Conservation (phyloP, 2,329 filamentous ascomycete genomes). For the Talaromyces islandicus region DNA sequence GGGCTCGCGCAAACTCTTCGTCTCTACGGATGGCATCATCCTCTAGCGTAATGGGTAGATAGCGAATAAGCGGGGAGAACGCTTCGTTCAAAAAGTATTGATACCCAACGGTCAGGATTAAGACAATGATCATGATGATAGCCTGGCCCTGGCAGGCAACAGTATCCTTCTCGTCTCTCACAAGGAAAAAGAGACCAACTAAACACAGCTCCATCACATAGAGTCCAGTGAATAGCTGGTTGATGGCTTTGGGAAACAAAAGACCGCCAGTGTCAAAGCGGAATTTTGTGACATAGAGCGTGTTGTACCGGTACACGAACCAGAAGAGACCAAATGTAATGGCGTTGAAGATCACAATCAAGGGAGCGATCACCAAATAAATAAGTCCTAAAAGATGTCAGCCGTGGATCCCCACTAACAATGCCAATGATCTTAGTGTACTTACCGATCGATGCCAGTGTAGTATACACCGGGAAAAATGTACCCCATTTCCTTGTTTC, state of each 20-base stretch:
- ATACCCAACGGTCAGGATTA: constrained; percentile 66
- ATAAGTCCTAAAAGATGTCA: constrained; percentile 52
- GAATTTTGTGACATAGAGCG: constrained; percentile 89
- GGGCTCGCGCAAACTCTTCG: constrained; percentile 75
- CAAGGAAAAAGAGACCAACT: constrained; percentile 83
- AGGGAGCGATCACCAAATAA: constrained; percentile 80
- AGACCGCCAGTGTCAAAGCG: constrained; percentile 86
- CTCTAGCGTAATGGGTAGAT: constrained; percentile 89
- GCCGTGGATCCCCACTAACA: neutral
- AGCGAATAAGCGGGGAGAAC: constrained; percentile 79
- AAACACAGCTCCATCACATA: constrained; percentile 93
- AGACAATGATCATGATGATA: constrained; percentile 73
- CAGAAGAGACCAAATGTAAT: constrained; percentile 88
- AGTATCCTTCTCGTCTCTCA: constrained; percentile 49
- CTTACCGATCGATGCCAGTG: constrained; percentile 81
- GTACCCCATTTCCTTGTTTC: constrained; percentile 80
- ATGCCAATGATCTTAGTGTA: constrained; percentile 1
- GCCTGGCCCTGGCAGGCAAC: constrained; percentile 68
- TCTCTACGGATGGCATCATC: constrained; percentile 92
- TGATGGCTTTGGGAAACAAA: constrained; percentile 85
- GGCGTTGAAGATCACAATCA: constrained; percentile 89
- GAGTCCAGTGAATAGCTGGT: constrained; percentile 88
- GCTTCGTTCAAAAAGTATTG: constrained; percentile 76
- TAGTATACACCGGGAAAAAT: constrained; percentile 94
- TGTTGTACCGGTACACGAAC: constrained; percentile 94